phyloP scores from a whole-genome alignment of 192 early-diverging fungal genomes.

The Rhizophagus sp. region DNA sequence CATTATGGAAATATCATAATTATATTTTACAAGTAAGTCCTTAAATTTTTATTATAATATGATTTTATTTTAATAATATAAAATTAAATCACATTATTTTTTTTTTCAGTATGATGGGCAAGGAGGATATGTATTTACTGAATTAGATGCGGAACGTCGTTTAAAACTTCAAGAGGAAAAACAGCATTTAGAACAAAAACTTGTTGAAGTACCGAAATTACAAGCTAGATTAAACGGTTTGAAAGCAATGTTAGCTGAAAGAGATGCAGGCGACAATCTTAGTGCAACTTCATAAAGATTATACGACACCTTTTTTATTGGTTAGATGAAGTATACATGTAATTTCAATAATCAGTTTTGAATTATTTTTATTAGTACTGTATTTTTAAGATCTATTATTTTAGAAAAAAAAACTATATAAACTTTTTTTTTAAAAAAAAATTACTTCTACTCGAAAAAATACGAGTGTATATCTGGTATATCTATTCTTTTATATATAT shows the following conservation, averaged over 20 bases:
- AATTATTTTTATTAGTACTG: too few relatives aligned
- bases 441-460: too few relatives aligned
- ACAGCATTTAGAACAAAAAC: slow-evolving; percentile 73
- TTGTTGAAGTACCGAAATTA: slow-evolving; percentile 78
- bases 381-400: too few relatives aligned
- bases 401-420: too few relatives aligned
- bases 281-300: neutral
- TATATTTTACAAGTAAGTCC: slow-evolving; percentile 30
- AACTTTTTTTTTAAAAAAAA: too few relatives aligned
- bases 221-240: slow-evolving; percentile 68
- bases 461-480: too few relatives aligned
- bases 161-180: slow-evolving; percentile 92
- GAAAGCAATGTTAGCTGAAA: slow-evolving; percentile 47
- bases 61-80: too few relatives aligned
- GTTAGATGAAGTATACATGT: too few relatives aligned
- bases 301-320: too few relatives aligned
- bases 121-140: slow-evolving; percentile 93
- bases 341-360: too few relatives aligned
- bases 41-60: neutral
- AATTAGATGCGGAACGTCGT: slow-evolving; percentile 84
- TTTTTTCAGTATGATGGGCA: slow-evolving; percentile 95
- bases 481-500: too few relatives aligned
- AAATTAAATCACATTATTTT: slow-evolving; percentile 22
- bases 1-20: slow-evolving; percentile 97
- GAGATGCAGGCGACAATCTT: slow-evolving; percentile 27